Evolutionary conservation across 768 basidiomycete genomes (phyloP).

Genomic region (Roridomyces roridus): DNA sequence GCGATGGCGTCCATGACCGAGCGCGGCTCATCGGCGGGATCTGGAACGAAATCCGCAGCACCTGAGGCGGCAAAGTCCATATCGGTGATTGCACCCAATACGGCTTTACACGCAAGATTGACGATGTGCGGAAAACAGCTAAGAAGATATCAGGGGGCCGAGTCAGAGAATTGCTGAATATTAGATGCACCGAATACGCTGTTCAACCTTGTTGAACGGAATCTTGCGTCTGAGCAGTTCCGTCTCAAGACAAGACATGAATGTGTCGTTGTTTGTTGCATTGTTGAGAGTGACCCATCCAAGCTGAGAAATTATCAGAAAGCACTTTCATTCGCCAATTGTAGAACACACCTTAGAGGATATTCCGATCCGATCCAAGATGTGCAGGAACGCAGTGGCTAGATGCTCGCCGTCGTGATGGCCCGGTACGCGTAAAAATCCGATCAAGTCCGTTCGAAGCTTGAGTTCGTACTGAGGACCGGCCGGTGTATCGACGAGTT

Average conservation of each 20-base stretch:
- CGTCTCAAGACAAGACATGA: conserved; percentile 3
- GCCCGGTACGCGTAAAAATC: conserved; percentile 41
- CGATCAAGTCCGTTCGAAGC: conserved; percentile 40
- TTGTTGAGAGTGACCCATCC: conserved; percentile 20
- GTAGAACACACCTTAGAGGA: conserved; percentile 29
- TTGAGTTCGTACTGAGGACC: conserved; percentile 28
- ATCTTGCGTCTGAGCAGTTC: neutral
- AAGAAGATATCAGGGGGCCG: too few relatives aligned
- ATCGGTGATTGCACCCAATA: conserved; percentile 32
- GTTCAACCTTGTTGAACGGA: neutral
- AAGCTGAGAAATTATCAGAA: neutral
- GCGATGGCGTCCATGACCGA: conserved; percentile 12
- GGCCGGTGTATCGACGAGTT: conserved; percentile 18
- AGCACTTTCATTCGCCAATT: neutral
- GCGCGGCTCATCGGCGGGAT: neutral
- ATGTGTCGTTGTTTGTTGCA: conserved; percentile 15
- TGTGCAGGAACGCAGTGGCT: conserved; percentile 36
- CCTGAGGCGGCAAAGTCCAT: conserved; percentile 15
- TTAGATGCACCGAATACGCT: conserved; percentile 10
- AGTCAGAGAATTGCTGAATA: neutral
- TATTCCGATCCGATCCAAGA: conserved; percentile 35
- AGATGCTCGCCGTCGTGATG: conserved; percentile 45
- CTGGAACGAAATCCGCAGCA: conserved; percentile 2
- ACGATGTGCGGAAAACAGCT: conserved; percentile 19
- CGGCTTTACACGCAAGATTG: conserved; percentile 10